A percentile compares a stretch with the other conserved stretches of the same genome.
phyloP scores from a whole-genome alignment of 2,329 filamentous ascomycete species.

The Penicillium sp. region DNA sequence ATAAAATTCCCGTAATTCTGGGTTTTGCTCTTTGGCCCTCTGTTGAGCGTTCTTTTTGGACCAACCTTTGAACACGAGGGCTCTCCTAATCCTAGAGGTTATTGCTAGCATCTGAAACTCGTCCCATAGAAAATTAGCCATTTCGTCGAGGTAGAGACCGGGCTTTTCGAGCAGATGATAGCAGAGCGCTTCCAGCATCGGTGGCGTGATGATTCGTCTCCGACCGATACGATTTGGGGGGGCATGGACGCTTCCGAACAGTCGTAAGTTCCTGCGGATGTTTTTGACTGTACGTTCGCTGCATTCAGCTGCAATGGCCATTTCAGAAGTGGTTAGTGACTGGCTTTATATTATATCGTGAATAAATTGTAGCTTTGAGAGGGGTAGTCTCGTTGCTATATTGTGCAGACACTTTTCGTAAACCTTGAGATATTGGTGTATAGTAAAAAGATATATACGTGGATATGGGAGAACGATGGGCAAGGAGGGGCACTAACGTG shows the following conservation, averaged over 20 bases:
- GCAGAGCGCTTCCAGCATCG: not conserved
- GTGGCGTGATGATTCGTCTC: not conserved
- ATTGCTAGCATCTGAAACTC: not conserved
- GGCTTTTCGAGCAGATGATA: not conserved
- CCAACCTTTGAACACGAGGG: not conserved
- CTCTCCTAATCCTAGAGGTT: not conserved
- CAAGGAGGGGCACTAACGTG: too few species aligned
- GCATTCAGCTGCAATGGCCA: not conserved
- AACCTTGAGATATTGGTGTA: too few species aligned
- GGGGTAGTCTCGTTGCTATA: not conserved
- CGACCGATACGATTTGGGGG: not conserved
- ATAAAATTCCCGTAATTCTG: not conserved
- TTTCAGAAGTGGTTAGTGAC: not conserved
- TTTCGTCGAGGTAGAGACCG: not conserved
- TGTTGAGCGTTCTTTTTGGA: not conserved
- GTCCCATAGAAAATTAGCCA: not conserved
- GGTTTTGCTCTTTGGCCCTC: not conserved
- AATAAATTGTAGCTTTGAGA: not conserved
- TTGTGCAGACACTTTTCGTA: too few species aligned
- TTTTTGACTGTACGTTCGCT: not conserved
- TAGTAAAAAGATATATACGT: too few species aligned
- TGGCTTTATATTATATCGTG: not conserved
- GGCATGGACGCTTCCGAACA: conserved; percentile 11
- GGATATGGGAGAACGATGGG: too few species aligned
- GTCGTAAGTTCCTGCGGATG: not conserved